A percentile compares a stretch with the other conserved stretches of the same genome.
These are phyloP conservation scores for Auriscalpium vulgare DNA, from an alignment of 768 basidiomycete genomes.

Conservation along the genomic window DNA sequence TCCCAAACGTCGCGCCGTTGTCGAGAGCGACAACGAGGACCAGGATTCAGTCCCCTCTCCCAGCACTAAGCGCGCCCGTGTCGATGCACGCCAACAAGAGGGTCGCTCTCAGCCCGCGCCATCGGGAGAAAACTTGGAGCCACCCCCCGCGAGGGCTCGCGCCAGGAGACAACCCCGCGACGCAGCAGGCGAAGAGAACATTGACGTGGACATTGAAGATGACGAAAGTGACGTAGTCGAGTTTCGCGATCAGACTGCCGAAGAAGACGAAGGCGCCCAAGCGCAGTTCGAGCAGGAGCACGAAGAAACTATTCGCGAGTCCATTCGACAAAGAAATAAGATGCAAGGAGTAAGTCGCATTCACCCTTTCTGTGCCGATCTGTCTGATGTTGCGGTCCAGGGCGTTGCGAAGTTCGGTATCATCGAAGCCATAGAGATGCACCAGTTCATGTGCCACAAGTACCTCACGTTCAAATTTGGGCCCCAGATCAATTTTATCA, in stretches of 20 bases:
- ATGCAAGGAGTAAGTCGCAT: slow-evolving; percentile 37
- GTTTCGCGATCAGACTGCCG: slow-evolving; percentile 6
- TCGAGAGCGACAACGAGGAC: slow-evolving; percentile 14
- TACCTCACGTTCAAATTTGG: slow-evolving; percentile 79
- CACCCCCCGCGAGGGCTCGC: slow-evolving; percentile 1
- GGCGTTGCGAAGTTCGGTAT: slow-evolving; percentile 80
- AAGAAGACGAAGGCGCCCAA: slow-evolving; percentile 46
- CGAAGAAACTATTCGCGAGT: slow-evolving; percentile 46
- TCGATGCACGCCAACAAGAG: not conserved
- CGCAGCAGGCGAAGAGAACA: slow-evolving; percentile 6
- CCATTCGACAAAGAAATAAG: slow-evolving; percentile 37
- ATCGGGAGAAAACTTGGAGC: not conserved
- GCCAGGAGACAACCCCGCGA: slow-evolving; percentile 5
- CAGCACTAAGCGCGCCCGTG: slow-evolving; percentile 9
- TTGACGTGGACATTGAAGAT: slow-evolving; percentile 10
- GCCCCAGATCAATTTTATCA: slow-evolving; percentile 95
- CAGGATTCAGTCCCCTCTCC: not conserved
- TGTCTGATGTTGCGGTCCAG: slow-evolving; percentile 29
- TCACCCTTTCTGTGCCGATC: not conserved
- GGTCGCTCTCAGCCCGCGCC: not conserved
- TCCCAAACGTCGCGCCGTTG: slow-evolving; percentile 11
- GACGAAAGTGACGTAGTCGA: slow-evolving; percentile 16
- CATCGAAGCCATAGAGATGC: slow-evolving; percentile 78
- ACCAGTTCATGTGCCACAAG: slow-evolving; percentile 95
- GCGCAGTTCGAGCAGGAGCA: slow-evolving; percentile 58